Conservation (phyloP, 1,284 basidiomycete species). For the Sporisorium graminicola region DNA sequence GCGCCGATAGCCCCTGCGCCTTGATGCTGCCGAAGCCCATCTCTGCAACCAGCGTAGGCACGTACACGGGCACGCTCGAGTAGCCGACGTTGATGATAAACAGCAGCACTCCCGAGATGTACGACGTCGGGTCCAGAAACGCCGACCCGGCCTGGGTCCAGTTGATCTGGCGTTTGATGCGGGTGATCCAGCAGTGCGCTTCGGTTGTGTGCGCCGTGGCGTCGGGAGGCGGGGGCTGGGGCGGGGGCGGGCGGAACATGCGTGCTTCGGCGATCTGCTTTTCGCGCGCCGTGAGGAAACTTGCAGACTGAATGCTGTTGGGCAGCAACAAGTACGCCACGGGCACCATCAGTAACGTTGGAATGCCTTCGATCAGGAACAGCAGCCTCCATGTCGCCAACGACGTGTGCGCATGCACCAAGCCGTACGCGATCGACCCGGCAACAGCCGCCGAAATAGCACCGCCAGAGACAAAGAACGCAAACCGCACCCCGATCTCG, state of each 20-base stretch:
- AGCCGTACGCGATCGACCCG: slow-evolving; percentile 63
- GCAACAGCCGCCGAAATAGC: slow-evolving; percentile 49
- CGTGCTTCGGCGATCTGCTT: slow-evolving; percentile 58
- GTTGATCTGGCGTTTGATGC: slow-evolving; percentile 19
- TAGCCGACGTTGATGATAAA: slow-evolving; percentile 66
- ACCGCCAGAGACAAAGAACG: slow-evolving; percentile 38
- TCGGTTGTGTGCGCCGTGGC: neutral
- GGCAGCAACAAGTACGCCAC: slow-evolving; percentile 59
- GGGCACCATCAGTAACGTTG: slow-evolving; percentile 56
- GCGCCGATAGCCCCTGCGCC: slow-evolving; percentile 56
- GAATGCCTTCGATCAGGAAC: slow-evolving; percentile 64
- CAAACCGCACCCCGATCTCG: slow-evolving; percentile 65
- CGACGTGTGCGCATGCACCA: slow-evolving; percentile 50
- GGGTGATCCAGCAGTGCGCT: neutral
- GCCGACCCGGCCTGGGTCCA: slow-evolving; percentile 44
- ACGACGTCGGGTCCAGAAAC: slow-evolving; percentile 57
- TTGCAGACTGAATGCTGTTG: slow-evolving; percentile 51
- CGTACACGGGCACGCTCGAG: slow-evolving; percentile 63
- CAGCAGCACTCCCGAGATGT: slow-evolving; percentile 50
- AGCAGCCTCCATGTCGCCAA: slow-evolving; percentile 59
- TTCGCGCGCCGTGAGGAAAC: slow-evolving; percentile 58
- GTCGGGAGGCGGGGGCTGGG: neutral
- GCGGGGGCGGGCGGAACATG: slow-evolving; percentile 42
- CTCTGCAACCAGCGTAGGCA: slow-evolving; percentile 60
- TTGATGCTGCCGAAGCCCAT: slow-evolving; percentile 60